Percentiles rank a stretch among this genome's conserved stretches.
Conservation (phyloP, 345 rosid genomes). For the Corymbia maculata region DNA sequence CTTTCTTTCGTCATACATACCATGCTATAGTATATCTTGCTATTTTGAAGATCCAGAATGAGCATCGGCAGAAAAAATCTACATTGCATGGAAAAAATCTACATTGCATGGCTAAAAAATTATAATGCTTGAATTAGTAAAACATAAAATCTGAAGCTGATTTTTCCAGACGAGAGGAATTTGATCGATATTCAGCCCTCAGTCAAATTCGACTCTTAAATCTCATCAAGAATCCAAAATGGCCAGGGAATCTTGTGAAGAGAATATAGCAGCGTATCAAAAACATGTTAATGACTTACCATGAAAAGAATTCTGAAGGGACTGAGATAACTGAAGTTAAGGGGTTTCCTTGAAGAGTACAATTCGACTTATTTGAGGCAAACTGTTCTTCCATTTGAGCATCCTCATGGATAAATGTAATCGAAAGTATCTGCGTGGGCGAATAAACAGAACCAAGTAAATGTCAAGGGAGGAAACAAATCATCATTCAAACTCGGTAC, state of each 20-base stretch:
- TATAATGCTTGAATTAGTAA: too few species aligned
- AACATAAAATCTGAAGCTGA: neutral
- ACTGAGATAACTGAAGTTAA: neutral
- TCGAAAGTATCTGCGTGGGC: rapidly evolving
- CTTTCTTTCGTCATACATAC: neutral
- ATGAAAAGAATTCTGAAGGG: neutral
- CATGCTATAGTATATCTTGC: neutral
- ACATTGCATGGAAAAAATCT: too few species aligned
- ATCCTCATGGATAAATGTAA: neutral
- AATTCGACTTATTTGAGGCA: neutral
- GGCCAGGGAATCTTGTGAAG: neutral
- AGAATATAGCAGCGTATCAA: neutral
- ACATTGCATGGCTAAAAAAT: too few species aligned
- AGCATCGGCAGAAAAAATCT: neutral
- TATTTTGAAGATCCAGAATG: neutral
- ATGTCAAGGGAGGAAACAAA: neutral
- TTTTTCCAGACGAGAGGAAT: neutral
- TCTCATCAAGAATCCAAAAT: neutral
- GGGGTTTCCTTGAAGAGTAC: rapidly evolving
- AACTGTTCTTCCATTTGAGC: neutral
- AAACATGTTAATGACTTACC: neutral
- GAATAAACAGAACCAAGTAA: neutral
- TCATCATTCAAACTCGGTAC: neutral
- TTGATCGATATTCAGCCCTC: neutral
- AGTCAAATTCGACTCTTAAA: rapidly evolving